These are phyloP conservation scores for Naganishia friedmannii DNA, from an alignment of 768 basidiomycete genomes.

Conservation along the genomic window DNA sequence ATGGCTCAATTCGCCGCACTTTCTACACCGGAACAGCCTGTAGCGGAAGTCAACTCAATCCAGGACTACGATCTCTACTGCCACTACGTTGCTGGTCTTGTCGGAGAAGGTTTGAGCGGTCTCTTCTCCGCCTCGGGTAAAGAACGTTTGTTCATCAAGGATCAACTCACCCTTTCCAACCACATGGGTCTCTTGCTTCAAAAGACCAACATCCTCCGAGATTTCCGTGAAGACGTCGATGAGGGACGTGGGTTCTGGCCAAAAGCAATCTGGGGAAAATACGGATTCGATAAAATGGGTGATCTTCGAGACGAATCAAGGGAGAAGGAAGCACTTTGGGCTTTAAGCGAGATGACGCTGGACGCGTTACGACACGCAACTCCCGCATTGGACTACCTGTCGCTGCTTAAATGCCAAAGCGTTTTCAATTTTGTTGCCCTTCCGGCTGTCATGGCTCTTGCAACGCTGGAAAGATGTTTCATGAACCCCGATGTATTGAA, in stretches of 20 bases:
- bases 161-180: conserved; percentile 83
- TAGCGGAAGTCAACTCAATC: conserved; percentile 66
- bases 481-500: conserved; percentile 86
- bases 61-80: conserved; percentile 95
- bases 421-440: conserved; percentile 96
- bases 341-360: conserved; percentile 80
- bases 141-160: conserved; percentile 68
- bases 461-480: conserved; percentile 85
- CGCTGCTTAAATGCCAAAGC: conserved; percentile 78
- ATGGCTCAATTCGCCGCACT: conserved; percentile 95
- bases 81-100: conserved; percentile 96
- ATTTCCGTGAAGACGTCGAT: conserved; percentile 86
- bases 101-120: conserved; percentile 89
- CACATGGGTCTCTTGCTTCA: conserved; percentile 93
- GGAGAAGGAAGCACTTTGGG: conserved; percentile 69
- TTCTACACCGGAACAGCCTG: conserved; percentile 61
- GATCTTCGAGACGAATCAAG: conserved; percentile 56
- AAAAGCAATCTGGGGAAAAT: conserved; percentile 78
- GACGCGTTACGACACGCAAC: conserved; percentile 80
- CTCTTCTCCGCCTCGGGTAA: conserved; percentile 82
- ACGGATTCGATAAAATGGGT: conserved; percentile 60
- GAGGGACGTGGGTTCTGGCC: conserved; percentile 91
- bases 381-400: conserved; percentile 85
- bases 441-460: conserved; percentile 91
- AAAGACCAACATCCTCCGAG: conserved; percentile 97